Conservation (phyloP, 805 yeast genomes). For the Suhomyces emberorum region DNA sequence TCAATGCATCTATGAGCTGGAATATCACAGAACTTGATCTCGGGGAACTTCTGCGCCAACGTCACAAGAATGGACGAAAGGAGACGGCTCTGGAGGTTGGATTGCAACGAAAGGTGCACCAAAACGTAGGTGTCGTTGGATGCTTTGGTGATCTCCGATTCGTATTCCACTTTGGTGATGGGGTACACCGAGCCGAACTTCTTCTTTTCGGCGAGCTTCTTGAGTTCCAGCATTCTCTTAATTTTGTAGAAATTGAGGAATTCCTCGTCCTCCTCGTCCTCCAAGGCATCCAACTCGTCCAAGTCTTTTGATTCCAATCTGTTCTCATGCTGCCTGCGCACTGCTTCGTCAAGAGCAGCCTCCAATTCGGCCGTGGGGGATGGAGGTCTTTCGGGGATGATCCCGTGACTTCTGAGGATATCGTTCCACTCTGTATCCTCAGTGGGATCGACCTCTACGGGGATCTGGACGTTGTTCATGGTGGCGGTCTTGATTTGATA, state of each 20-base stretch:
- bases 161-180: constrained; percentile 84
- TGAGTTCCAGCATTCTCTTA: constrained; percentile 73
- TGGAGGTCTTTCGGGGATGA: constrained; percentile 88
- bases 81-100: constrained; percentile 70
- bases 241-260: constrained; percentile 74
- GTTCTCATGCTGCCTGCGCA: constrained; percentile 74
- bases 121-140: constrained; percentile 65
- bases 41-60: constrained; percentile 67
- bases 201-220: constrained; percentile 52
- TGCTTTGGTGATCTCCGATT: constrained; percentile 78
- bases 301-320: constrained; percentile 73
- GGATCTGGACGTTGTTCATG: constrained; percentile 43
- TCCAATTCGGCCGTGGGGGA: constrained; percentile 86
- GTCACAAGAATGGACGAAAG: constrained; percentile 54
- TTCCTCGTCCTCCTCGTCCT: constrained; percentile 92
- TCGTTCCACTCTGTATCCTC: constrained; percentile 99
- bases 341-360: constrained; percentile 81
- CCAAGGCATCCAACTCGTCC: constrained; percentile 81
- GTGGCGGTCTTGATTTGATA: too few relatives aligned
- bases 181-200: constrained; percentile 75
- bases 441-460: constrained; percentile 86
- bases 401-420: constrained; percentile 82
- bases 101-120: constrained; percentile 70
- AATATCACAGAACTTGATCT: constrained; percentile 88
- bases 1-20: constrained; percentile 90